These are phyloP conservation scores for Collybia sordida DNA, from an alignment of 768 basidiomycete genomes.

Conservation along the genomic window DNA sequence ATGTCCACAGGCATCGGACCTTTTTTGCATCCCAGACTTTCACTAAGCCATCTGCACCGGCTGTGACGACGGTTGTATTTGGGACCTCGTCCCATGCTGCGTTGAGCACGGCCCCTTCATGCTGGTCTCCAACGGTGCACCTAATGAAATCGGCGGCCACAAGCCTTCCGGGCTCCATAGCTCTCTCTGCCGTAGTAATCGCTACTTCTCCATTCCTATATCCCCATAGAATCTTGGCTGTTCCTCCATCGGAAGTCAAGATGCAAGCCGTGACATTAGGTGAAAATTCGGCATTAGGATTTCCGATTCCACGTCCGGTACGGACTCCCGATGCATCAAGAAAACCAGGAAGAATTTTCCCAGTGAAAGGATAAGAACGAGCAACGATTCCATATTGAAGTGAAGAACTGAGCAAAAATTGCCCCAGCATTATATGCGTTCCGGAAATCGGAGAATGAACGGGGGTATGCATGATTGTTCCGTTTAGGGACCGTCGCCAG, in stretches of 20 bases:
- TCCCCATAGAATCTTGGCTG: conserved; percentile 74
- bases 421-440: conserved; percentile 59
- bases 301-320: conserved; percentile 61
- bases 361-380: conserved; percentile 69
- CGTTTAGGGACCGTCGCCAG: conserved; percentile 64
- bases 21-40: conserved; percentile 72
- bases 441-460: conserved; percentile 54
- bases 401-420: conserved; percentile 60
- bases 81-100: conserved; percentile 47
- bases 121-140: conserved; percentile 57
- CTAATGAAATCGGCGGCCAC: conserved; percentile 44
- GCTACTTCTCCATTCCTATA: conserved; percentile 67
- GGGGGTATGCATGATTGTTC: conserved; percentile 64
- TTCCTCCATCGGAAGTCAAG: conserved; percentile 60
- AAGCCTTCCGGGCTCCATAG: conserved; percentile 53
- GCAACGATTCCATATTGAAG: conserved; percentile 69
- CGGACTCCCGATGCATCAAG: conserved; percentile 63
- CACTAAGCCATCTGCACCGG: conserved; percentile 60
- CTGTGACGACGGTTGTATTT: conserved; percentile 42
- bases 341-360: conserved; percentile 68
- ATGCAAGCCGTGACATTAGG: conserved; percentile 63
- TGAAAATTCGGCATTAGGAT: conserved; percentile 74
- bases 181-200: conserved; percentile 53
- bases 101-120: conserved; percentile 59
- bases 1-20: conserved; percentile 64